Conservation (phyloP, 2,329 filamentous ascomycete genomes). For the Calcarisporium arbuscula region DNA sequence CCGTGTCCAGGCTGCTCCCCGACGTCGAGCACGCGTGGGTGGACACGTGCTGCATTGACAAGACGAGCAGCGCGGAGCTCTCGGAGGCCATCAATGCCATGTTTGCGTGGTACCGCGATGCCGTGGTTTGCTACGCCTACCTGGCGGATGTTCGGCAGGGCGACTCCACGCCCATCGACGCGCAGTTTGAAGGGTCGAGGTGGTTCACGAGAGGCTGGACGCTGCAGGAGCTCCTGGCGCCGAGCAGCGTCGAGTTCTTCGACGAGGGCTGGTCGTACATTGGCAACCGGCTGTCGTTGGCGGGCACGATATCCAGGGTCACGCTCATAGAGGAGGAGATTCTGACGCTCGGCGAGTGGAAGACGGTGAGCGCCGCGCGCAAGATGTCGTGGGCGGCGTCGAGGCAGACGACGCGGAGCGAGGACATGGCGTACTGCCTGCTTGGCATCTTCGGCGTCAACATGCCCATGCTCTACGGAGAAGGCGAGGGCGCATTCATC, state of each 20-base stretch:
- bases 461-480: slow-evolving; percentile 20
- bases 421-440: slow-evolving; percentile 19
- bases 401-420: slow-evolving; percentile 14
- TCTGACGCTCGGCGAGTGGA: neutral
- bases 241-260: slow-evolving; percentile 2
- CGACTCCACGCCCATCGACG: too few species aligned
- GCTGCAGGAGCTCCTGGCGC: slow-evolving; percentile 4
- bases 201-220: slow-evolving; percentile 6
- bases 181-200: too few species aligned
- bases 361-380: slow-evolving; percentile 8
- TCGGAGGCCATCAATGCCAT: slow-evolving; percentile 11
- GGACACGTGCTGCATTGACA: slow-evolving; percentile 13
- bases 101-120: slow-evolving; percentile 11
- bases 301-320: too few species aligned
- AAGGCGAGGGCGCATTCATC: slow-evolving; percentile 11
- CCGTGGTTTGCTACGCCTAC: slow-evolving; percentile 6
- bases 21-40: slow-evolving; percentile 9
- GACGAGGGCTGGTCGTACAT: slow-evolving; percentile 3
- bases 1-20: neutral
- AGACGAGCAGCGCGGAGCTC: slow-evolving; percentile 8
- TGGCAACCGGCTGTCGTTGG: too few species aligned
- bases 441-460: slow-evolving; percentile 18
- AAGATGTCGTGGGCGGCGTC: slow-evolving; percentile 18
- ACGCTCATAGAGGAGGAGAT: slow-evolving; percentile 4
- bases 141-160: slow-evolving; percentile 5